A percentile compares a stretch with the other conserved stretches of the same genome.
Conservation (phyloP, 441 rosid species). For the Rhodomyrtus psidioides region DNA sequence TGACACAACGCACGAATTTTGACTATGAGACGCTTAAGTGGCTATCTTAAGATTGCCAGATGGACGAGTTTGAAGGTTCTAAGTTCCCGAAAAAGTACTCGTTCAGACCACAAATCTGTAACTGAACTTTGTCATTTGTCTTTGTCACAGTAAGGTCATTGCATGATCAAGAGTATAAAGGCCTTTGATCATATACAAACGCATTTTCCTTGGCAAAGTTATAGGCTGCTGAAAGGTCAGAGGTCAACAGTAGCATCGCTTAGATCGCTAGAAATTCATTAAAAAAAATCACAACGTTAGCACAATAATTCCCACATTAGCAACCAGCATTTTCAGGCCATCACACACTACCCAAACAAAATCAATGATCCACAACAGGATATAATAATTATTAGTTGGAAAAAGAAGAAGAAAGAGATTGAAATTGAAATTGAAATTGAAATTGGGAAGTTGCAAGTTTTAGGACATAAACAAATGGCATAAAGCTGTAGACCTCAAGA, state of each 20-base stretch:
- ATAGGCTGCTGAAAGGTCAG: too few species aligned
- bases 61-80: slow-evolving; percentile 74
- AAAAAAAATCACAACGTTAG: background rate
- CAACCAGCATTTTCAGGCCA: background rate
- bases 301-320: background rate
- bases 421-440: background rate
- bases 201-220: too few species aligned
- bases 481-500: background rate
- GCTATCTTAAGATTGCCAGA: slow-evolving; percentile 76
- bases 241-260: background rate
- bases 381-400: background rate
- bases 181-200: too few species aligned
- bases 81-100: slow-evolving; percentile 66
- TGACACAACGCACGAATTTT: slow-evolving; percentile 85
- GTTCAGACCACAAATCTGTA: background rate
- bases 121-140: background rate
- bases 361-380: background rate
- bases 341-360: background rate
- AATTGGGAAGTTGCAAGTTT: background rate
- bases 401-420: background rate
- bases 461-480: background rate
- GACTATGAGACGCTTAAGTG: slow-evolving; percentile 68
- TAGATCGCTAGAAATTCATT: background rate
- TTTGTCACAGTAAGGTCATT: background rate
- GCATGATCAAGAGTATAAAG: background rate